Evolutionary conservation across 306 rosid species (phyloP).

Genomic region (Dryas drummondii): DNA sequence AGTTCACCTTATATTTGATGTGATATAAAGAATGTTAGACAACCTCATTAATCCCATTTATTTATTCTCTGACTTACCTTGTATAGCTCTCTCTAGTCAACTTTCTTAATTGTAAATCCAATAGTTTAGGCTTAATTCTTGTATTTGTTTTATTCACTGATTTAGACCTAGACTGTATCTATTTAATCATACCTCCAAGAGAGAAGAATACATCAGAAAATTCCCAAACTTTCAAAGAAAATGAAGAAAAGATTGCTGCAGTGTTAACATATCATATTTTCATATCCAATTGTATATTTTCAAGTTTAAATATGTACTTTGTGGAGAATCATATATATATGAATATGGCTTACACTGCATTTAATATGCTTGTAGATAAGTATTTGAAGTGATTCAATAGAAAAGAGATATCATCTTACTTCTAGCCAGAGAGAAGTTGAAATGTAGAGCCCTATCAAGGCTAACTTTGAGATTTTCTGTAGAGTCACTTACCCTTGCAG

Average conservation of each 20-base stretch:
- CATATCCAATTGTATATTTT: neutral
- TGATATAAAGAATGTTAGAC: neutral
- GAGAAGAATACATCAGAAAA: too few relatives aligned
- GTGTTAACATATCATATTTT: neutral
- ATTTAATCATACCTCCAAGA: too few relatives aligned
- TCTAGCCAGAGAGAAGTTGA: neutral
- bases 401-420: neutral
- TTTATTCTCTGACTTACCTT: too few relatives aligned
- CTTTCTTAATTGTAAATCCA: too few relatives aligned
- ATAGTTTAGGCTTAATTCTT: too few relatives aligned
- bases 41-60: too few relatives aligned
- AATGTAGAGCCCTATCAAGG: neutral
- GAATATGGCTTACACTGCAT: neutral
- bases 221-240: too few relatives aligned
- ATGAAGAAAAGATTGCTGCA: neutral
- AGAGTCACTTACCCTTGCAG: neutral
- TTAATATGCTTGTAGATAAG: neutral
- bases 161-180: too few relatives aligned
- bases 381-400: neutral
- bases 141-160: too few relatives aligned
- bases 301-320: neutral
- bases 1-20: constrained; percentile 7
- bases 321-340: neutral
- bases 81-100: too few relatives aligned
- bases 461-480: neutral